Percentiles rank a stretch among this genome's conserved stretches.
phyloP scores from a whole-genome alignment of 345 rosid species.

The Anacardium occidentale region DNA sequence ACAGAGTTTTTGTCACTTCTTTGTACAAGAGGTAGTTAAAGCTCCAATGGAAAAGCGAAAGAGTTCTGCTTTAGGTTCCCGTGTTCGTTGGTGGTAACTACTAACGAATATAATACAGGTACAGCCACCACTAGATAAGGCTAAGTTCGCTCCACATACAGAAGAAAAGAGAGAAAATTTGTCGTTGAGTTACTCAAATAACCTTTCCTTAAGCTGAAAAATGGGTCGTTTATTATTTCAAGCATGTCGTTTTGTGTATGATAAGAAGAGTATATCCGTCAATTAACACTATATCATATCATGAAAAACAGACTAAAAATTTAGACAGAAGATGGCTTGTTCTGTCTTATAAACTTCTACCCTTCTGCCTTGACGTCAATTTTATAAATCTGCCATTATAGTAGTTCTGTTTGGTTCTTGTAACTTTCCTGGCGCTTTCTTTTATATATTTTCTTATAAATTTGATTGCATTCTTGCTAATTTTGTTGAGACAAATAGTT shows the following conservation, averaged over 20 bases:
- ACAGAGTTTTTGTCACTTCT: slow-evolving; percentile 6
- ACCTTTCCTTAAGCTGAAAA: slow-evolving; percentile 29
- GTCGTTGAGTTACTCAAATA: slow-evolving; percentile 21
- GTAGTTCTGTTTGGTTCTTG: neutral
- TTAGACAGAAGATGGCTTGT: slow-evolving; percentile 39
- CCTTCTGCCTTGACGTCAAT: slow-evolving; percentile 29
- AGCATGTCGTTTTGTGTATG: neutral
- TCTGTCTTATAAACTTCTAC: slow-evolving; percentile 35
- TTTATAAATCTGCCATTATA: neutral
- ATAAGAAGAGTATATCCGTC: slow-evolving; percentile 29
- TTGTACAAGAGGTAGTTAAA: neutral
- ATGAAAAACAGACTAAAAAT: neutral
- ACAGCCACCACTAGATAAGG: slow-evolving; percentile 39
- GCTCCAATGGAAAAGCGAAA: neutral
- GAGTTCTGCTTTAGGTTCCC: neutral
- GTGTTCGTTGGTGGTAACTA: slow-evolving; percentile 28
- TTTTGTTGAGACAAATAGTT: neutral
- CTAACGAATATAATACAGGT: slow-evolving; percentile 2
- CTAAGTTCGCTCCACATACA: neutral
- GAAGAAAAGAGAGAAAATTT: neutral
- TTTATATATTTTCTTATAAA: neutral
- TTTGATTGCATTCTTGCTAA: neutral
- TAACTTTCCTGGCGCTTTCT: neutral
- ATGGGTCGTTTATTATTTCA: too few relatives aligned
- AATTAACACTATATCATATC: slow-evolving; percentile 1